phyloP scores from a whole-genome alignment of 768 basidiomycete species.

The Boletus rubescentipes region DNA sequence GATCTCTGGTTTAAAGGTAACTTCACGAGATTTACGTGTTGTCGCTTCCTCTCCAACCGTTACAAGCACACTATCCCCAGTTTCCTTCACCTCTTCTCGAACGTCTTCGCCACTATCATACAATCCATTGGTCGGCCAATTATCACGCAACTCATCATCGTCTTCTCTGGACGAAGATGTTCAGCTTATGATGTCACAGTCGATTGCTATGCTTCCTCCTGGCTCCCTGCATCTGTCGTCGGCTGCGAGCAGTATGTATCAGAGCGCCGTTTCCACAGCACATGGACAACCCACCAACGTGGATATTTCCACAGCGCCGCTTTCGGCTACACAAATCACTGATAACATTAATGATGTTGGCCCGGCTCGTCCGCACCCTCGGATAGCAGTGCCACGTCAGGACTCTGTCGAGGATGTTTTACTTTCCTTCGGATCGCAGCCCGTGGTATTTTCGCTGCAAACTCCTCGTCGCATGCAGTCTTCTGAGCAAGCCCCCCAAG shows the following conservation, averaged over 20 bases:
- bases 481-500: slow-evolving; percentile 3
- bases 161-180: slow-evolving; percentile 67
- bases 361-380: slow-evolving; percentile 5
- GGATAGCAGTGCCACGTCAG: slow-evolving; percentile 6
- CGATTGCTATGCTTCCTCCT: slow-evolving; percentile 60
- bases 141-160: slow-evolving; percentile 51
- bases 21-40: slow-evolving; percentile 44
- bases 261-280: slow-evolving; percentile 60
- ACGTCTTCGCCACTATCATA: slow-evolving; percentile 6
- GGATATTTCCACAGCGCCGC: neutral
- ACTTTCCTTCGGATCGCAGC: slow-evolving; percentile 61
- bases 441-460: slow-evolving; percentile 54
- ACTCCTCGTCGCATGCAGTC: slow-evolving; percentile 36
- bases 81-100: slow-evolving; percentile 21
- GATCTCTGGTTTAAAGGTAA: slow-evolving; percentile 56
- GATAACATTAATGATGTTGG: neutral
- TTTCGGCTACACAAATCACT: neutral
- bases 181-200: slow-evolving; percentile 72
- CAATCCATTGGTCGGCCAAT: slow-evolving; percentile 3
- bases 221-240: slow-evolving; percentile 47
- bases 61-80: slow-evolving; percentile 28
- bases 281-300: neutral
- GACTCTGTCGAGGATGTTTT: slow-evolving; percentile 43
- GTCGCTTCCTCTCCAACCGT: slow-evolving; percentile 14
- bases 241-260: slow-evolving; percentile 69